These are phyloP conservation scores for Protostelium mycophagum DNA, from an alignment of 78 protist species.

Conservation along the genomic window DNA sequence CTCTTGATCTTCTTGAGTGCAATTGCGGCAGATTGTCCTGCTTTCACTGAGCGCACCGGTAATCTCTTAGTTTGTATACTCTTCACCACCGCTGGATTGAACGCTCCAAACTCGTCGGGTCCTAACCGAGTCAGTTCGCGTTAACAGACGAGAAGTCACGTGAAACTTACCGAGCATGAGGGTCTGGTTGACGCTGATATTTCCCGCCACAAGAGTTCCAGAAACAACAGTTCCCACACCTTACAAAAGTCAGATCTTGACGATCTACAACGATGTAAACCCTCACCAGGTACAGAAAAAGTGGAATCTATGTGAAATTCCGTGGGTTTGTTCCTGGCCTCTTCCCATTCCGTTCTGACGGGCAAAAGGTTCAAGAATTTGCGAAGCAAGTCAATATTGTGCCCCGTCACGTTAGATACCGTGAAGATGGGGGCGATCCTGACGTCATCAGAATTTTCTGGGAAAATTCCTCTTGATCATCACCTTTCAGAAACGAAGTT, in stretches of 20 bases:
- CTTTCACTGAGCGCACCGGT: conserved; percentile 62
- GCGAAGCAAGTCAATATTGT: conserved; percentile 57
- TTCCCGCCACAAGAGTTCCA: conserved; percentile 80
- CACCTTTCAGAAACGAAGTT: conserved; percentile 37
- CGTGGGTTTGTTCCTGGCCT: conserved; percentile 21
- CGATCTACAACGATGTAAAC: conserved; percentile 8
- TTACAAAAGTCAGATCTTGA: conserved; percentile 20
- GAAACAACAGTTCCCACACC: conserved; percentile 90
- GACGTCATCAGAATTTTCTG: background rate
- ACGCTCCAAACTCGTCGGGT: conserved; percentile 81
- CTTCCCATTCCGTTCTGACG: conserved; percentile 49
- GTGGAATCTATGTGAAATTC: conserved; percentile 65
- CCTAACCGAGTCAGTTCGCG: conserved; percentile 35
- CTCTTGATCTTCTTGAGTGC: conserved; percentile 79
- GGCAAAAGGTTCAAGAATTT: conserved; percentile 84
- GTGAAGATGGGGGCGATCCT: conserved; percentile 83
- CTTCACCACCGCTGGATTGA: conserved; percentile 59
- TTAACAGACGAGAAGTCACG: background rate
- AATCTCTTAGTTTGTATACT: conserved; percentile 64
- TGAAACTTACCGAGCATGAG: conserved; percentile 37
- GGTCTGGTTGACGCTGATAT: conserved; percentile 34
- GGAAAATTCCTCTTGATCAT: background rate
- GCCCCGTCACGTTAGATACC: conserved; percentile 86
- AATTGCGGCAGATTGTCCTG: conserved; percentile 79
- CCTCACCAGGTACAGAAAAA: conserved; percentile 42